A percentile compares a stretch with the other conserved stretches of the same genome.
Evolutionary conservation across 2,329 filamentous ascomycete species (phyloP).

Genomic region (Seiridium cupressi): DNA sequence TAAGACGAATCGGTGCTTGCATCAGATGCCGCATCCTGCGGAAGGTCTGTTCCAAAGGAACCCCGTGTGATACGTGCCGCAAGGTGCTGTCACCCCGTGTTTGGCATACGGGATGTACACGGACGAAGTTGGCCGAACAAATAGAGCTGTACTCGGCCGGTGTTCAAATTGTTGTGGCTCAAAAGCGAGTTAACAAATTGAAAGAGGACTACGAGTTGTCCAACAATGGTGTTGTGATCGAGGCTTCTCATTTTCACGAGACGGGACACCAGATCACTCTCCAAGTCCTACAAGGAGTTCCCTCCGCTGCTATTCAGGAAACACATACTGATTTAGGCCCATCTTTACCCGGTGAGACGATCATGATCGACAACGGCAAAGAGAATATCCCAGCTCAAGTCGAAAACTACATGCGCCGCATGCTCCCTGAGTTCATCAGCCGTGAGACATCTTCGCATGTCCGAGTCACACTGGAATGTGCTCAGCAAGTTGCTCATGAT

Average conservation of each 20-base stretch:
- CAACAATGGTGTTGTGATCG: constrained; percentile 48
- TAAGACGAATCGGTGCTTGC: constrained; percentile 64
- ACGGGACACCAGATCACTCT: constrained; percentile 42
- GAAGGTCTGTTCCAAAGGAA: constrained; percentile 65
- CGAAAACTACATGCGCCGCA: constrained; percentile 59
- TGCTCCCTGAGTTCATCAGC: constrained; percentile 56
- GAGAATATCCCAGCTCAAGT: constrained; percentile 60
- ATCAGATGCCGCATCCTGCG: constrained; percentile 64
- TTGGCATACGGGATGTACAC: constrained; percentile 64
- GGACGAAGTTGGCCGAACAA: constrained; percentile 60
- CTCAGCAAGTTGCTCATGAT: constrained; percentile 41
- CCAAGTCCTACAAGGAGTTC: constrained; percentile 38
- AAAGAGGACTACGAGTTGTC: constrained; percentile 49
- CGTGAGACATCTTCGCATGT: constrained; percentile 61
- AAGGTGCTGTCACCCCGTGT: constrained; percentile 63
- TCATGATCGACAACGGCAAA: constrained; percentile 60
- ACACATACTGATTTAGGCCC: constrained; percentile 25
- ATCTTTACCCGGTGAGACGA: constrained; percentile 28
- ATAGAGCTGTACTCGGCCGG: constrained; percentile 63
- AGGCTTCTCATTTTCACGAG: constrained; percentile 60
- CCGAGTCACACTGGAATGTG: constrained; percentile 54
- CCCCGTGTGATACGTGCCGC: constrained; percentile 61
- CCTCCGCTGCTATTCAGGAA: constrained; percentile 27
- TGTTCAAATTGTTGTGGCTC: constrained; percentile 61
- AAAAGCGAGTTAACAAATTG: constrained; percentile 55